Base-by-base conservation (phyloP, 2,329 filamentous ascomycete genomes). In the Coleophoma eucalyptorum region DNA sequence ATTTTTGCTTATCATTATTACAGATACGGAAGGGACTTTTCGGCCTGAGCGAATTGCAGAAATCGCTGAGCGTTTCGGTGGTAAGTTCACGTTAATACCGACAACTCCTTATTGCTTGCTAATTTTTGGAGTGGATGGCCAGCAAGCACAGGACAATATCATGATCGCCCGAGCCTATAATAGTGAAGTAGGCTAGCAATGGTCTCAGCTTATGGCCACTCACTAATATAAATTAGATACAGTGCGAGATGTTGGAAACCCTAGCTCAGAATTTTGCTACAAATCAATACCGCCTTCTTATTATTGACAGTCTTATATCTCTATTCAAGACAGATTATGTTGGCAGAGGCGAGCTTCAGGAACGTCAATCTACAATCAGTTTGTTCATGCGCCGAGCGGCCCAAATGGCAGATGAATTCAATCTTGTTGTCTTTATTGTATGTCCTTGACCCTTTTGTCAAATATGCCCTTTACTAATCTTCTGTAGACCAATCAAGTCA, bases 221-320 rank as follows among this genome's bases (percentile, higher is more conserved):
- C 12, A 58, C 31, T 53, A 12, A 58, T 26, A 33, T 57, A 65
- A 76, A 84, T 58, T 48, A 67, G 65, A 74, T 85, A 62, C 64
- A 66, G 65, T 72, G 83, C 56, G 84, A 87, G 55, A 66, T 85
- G 16, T 71, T 87, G 32, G 83, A 84, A 64, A 76, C 74, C 15
- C 73, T 87, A 11, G 74, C 80, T 38, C 76, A 77, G 53, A 78
- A 79, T 53, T 86, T 88, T 61, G 76, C 79, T 12, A 75, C 73
- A 8, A 83, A 83, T 40, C 78, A 85, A 57, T 88, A 83, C 60
- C 78, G 83, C 26, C 75, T 88, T 47, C 72, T 88, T 46, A 76
- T 88, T 56, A 79, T 88, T 60, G 84, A 88, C 67, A 86, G 82
- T 60, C 84, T 87, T 61, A 86, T 87, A 78, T 81, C 84, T 43